Evolutionary conservation across 2,329 filamentous ascomycete genomes (phyloP).

Genomic region (Reticulascus tulasneorum): DNA sequence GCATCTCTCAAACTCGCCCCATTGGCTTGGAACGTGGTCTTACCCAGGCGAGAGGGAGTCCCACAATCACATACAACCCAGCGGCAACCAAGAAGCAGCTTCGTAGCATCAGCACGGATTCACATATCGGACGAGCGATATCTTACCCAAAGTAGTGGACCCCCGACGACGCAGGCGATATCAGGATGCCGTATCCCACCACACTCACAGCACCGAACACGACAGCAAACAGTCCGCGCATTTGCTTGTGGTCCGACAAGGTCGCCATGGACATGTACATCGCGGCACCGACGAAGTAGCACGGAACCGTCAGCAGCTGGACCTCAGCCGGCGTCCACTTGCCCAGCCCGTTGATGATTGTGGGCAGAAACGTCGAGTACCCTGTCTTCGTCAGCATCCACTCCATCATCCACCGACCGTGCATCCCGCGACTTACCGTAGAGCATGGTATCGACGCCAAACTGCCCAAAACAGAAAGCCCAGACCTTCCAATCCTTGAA

Average conservation of each 20-base stretch:
- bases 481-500: conserved; percentile 75
- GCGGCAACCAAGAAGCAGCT: conserved; percentile 72
- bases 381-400: conserved; percentile 24
- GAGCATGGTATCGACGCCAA: conserved; percentile 71
- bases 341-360: conserved; percentile 58
- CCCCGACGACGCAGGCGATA: conserved; percentile 43
- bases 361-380: conserved; percentile 60
- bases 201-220: conserved; percentile 49
- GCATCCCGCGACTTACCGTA: conserved; percentile 44
- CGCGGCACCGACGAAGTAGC: conserved; percentile 61
- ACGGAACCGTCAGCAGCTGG: conserved; percentile 62
- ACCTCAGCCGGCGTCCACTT: conserved; percentile 47
- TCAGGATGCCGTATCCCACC: conserved; percentile 54
- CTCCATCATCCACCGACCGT: not conserved
- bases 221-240: conserved; percentile 49
- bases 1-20: not conserved
- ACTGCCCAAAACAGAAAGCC: conserved; percentile 65
- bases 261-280: conserved; percentile 64
- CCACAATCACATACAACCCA: conserved; percentile 62
- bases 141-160: conserved; percentile 35
- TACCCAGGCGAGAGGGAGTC: conserved; percentile 53
- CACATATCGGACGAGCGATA: conserved; percentile 4
- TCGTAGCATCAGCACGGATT: conserved; percentile 25
- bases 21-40: conserved; percentile 15
- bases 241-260: conserved; percentile 61